Base-by-base conservation (phyloP, 148 eudicot genomes). In the Persicaria maculosa region DNA sequence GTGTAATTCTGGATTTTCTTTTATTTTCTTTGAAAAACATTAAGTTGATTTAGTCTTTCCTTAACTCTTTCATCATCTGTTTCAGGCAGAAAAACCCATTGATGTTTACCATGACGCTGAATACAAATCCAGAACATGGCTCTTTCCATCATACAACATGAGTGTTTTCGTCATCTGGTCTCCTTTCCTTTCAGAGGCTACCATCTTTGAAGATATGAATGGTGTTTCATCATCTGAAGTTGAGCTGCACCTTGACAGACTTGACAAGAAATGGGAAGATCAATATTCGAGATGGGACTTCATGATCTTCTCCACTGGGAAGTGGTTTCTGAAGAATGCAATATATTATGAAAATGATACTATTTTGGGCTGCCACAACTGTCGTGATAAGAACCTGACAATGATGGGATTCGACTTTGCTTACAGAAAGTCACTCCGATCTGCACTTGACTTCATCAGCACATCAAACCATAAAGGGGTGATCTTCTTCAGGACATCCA, bases 161-260 rank as follows among this genome's bases (percentile, higher is more conserved):
- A 86, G 84, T 4, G 40, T 89, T 40, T 85, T 85, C 17, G 89
- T 85, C 11, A 54, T 89, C 4, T 91, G 92, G 92, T 87, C 93
- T 53, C 97, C 97, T 58, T 89, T 89, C 72, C 92, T 91, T 10
- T 81, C 83, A 48, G 72, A 88, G 58, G 89, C 94, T 22, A 70
- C 81, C 20, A 84, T 87, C 59, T 84, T 81, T 47, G 97, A 91
- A 77, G 89, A 91, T 61, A 52, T 68, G 10, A 80, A 87, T 45
- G 93, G 94, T 69, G 88, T 84, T 47, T 83, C 97, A 17, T 45
- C 80, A 47, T 78, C 82, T 5, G 90, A 82, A 22, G 77, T 88
- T 20, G 85, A 88, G 67, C 71, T 91, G 55, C 88, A 88, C 50
- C 84, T 88, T 53, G 92, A 88, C 77, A 85, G 64, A 77, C 85